Evolutionary conservation across 495 filamentous ascomycete genomes (phyloP).

Genomic region (Cairneyella variabilis): DNA sequence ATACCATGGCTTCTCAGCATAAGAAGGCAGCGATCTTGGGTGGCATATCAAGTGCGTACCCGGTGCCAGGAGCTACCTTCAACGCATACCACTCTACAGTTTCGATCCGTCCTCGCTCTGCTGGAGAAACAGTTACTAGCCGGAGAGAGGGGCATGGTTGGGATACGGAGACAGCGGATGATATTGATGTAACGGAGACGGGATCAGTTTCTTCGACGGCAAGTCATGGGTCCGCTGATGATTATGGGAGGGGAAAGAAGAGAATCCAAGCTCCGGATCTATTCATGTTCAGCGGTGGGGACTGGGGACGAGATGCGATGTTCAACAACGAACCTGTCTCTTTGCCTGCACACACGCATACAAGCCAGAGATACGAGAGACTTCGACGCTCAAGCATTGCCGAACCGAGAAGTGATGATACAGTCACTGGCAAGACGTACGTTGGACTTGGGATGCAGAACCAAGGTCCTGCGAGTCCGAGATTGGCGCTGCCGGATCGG

Average conservation of each 20-base stretch:
- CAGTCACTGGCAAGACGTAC: background rate
- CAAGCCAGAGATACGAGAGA: constrained; percentile 5
- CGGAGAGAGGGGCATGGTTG: constrained; percentile 28
- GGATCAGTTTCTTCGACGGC: no score
- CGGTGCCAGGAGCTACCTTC: background rate
- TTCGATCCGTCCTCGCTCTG: constrained; percentile 23
- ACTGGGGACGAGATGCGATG: constrained; percentile 25
- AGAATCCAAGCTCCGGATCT: constrained; percentile 22
- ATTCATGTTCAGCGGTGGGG: constrained; percentile 11
- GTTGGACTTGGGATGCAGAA: background rate
- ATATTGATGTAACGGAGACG: no score
- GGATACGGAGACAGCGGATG: constrained; percentile 25
- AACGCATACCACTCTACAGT: constrained; percentile 16
- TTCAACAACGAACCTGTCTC: constrained; percentile 16
- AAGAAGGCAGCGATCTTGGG: constrained; percentile 10
- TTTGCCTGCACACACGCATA: constrained; percentile 6
- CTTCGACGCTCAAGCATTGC: constrained; percentile 16
- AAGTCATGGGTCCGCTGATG: background rate
- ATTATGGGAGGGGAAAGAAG: background rate
- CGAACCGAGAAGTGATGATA: constrained; percentile 17
- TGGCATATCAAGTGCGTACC: constrained; percentile 13
- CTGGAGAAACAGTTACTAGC: constrained; percentile 27
- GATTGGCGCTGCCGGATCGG: constrained; percentile 12
- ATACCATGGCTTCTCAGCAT: constrained; percentile 19
- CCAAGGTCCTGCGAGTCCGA: background rate